Evolutionary conservation across 2,329 filamentous ascomycete genomes (phyloP).

Genomic region (Colletotrichum australisinense): DNA sequence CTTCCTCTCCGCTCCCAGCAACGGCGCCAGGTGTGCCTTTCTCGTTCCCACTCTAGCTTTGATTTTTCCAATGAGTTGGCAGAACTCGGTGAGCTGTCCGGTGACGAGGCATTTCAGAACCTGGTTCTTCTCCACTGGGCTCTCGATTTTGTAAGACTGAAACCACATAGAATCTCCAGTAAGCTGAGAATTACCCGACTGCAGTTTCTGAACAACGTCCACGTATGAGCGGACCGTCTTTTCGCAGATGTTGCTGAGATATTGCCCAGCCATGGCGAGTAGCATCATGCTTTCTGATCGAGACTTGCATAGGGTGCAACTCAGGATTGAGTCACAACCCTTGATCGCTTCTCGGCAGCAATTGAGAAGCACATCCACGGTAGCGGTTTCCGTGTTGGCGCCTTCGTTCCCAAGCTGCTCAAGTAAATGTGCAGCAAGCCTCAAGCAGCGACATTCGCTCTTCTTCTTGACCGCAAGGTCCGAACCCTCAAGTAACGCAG

Average conservation of each 20-base stretch:
- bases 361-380: constrained; percentile 2
- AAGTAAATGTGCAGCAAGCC: neutral
- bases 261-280: constrained; percentile 12
- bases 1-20: constrained; percentile 3
- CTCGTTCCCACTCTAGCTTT: constrained; percentile 17
- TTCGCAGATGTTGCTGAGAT: constrained; percentile 21
- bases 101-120: neutral
- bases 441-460: constrained; percentile 7
- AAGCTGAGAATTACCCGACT: neutral
- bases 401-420: constrained; percentile 17
- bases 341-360: constrained; percentile 18
- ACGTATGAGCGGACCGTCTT: constrained; percentile 21
- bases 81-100: constrained; percentile 5
- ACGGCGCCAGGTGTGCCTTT: constrained; percentile 4
- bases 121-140: neutral
- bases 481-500: neutral
- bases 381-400: constrained; percentile 8
- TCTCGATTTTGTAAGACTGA: constrained; percentile 17
- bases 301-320: constrained; percentile 9
- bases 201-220: neutral
- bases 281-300: constrained; percentile 26
- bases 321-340: constrained; percentile 5
- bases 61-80: constrained; percentile 5
- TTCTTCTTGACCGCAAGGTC: neutral
- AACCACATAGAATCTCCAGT: constrained; percentile 5